Base-by-base conservation (phyloP, 352 stramenopile species). In the Globisporangium spinosum region DNA sequence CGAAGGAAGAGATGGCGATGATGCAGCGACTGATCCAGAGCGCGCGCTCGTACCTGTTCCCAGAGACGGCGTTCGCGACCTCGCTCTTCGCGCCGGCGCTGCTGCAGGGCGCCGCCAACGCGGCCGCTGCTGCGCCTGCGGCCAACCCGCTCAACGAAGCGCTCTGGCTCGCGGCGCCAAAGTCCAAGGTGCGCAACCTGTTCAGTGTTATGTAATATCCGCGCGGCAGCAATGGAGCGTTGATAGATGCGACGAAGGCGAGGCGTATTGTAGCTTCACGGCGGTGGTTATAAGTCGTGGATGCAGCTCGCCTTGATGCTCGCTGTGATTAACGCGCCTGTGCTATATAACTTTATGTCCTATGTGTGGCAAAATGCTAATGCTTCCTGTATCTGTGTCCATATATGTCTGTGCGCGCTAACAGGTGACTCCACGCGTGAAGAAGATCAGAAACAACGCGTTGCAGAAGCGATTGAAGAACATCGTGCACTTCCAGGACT, bases 401-500 rank as follows among this genome's bases (percentile, higher is more conserved):
- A 0, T 38, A 12, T 9, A 17, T 17, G 12, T 32, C 13, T 29
- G 25, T 40, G 35, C 25, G 35, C 51, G 7, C 56, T 72, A 32
- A 32, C 76, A 94, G 86, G 88, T 95, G 72, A 95, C 88, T 69
- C 88, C 83, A 56, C 89, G 78, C 49, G 84, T 87, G 67, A 95
- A 95, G 79, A 88, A 85, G 67, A 95, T 95, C 80, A 77, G 85
- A 67, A 95, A 95, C 82, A 95, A 95, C 77, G 76, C 90, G 68
- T 77, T 85, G 65, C 91, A 69, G 74, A 95, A 95, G 80, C 88
- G 88, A 29, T 73, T 95, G 43, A 94, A 94, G 79, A 95, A 95
- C 79, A 95, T 95, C 63, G 88, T 95, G 72, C 88, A 96, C 77
- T 94, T 96, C 65, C 88, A 96, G 76, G 75, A 85, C 71, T 96